Percentiles rank a stretch among this genome's conserved stretches.
These are phyloP conservation scores for Leishmania gerbilli DNA, from an alignment of 208 protist species.

Conservation along the genomic window DNA sequence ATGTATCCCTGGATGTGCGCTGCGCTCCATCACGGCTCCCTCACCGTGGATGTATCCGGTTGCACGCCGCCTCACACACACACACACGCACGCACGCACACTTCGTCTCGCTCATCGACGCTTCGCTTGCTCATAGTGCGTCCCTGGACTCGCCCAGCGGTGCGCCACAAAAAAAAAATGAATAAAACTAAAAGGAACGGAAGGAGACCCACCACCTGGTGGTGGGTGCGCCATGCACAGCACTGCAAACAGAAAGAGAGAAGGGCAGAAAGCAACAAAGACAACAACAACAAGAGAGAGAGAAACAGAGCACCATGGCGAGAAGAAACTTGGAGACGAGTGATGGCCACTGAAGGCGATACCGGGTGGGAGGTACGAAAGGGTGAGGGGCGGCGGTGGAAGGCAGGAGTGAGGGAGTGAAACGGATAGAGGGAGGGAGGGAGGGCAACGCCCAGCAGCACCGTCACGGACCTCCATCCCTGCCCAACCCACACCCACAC, in stretches of 20 bases:
- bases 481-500: not conserved
- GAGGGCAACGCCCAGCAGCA: not conserved
- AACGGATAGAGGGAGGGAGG: not conserved
- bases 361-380: not conserved
- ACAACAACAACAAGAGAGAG: too few species aligned
- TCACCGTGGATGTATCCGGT: not conserved
- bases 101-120: not conserved
- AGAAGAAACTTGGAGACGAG: not conserved
- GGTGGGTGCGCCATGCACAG: too few species aligned
- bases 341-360: not conserved
- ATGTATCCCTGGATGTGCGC: not conserved
- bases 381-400: not conserved
- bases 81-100: not conserved
- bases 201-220: not conserved
- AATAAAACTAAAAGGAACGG: not conserved
- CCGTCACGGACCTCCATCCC: not conserved
- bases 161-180: not conserved
- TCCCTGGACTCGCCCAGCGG: not conserved
- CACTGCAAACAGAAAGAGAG: not conserved
- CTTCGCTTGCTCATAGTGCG: not conserved
- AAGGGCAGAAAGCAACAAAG: not conserved
- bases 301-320: not conserved
- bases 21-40: not conserved
- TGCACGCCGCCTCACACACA: not conserved
- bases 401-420: not conserved